Conservation (phyloP, 2,329 filamentous ascomycete genomes). For the Botrytis tulipae region DNA sequence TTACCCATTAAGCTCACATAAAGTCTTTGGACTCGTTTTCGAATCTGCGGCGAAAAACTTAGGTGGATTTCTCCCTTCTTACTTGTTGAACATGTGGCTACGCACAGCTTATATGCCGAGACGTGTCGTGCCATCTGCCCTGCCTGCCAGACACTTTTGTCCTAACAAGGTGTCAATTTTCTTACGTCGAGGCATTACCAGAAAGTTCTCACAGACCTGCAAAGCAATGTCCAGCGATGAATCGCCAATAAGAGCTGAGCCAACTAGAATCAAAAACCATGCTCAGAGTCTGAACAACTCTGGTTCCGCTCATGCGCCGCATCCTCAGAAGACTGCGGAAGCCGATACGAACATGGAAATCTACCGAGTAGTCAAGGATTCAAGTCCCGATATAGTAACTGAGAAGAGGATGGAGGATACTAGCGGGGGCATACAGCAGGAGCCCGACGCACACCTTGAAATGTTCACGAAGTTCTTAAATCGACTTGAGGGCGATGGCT, state of each 20-base stretch:
- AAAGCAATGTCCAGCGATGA: neutral
- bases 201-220: neutral
- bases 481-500: slow-evolving; percentile 3
- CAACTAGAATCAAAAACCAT: neutral
- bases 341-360: neutral
- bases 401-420: neutral
- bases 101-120: neutral
- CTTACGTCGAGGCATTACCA: neutral
- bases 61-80: neutral
- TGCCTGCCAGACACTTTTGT: neutral
- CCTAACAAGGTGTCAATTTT: neutral
- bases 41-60: neutral
- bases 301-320: neutral
- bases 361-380: neutral
- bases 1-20: neutral
- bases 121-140: neutral
- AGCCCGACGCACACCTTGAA: neutral
- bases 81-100: neutral
- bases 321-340: neutral
- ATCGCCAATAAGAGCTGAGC: neutral
- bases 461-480: neutral
- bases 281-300: no score
- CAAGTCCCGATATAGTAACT: neutral
- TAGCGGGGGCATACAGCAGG: neutral
- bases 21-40: neutral